These are phyloP conservation scores for Suillus ampliporus DNA, from an alignment of 768 basidiomycete species.

Conservation along the genomic window DNA sequence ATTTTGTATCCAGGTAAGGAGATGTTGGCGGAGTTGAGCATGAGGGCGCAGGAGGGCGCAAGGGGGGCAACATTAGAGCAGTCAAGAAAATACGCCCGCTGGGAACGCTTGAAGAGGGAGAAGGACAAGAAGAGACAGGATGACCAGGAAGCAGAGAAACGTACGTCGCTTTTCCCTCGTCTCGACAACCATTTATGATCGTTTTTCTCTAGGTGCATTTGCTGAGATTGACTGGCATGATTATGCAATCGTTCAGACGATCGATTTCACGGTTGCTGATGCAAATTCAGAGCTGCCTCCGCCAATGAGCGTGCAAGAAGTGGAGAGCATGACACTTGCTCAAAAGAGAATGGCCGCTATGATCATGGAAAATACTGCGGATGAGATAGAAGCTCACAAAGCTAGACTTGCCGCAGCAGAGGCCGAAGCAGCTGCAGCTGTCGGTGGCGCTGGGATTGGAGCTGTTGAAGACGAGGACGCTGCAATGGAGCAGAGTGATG, in stretches of 20 bases:
- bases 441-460: constrained; percentile 61
- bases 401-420: constrained; percentile 85
- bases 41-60: constrained; percentile 64
- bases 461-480: constrained; percentile 60
- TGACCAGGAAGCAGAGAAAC: constrained; percentile 89
- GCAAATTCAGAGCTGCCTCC: constrained; percentile 89
- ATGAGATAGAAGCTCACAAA: constrained; percentile 83
- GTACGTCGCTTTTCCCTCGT: constrained; percentile 50
- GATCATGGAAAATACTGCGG: constrained; percentile 95
- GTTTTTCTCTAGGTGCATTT: constrained; percentile 71
- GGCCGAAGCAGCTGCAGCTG: constrained; percentile 83
- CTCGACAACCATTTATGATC: background rate
- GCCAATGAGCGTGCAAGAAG: constrained; percentile 95
- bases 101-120: constrained; percentile 85
- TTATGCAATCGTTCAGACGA: constrained; percentile 96
- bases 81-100: constrained; percentile 80
- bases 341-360: constrained; percentile 98
- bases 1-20: constrained; percentile 85
- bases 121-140: constrained; percentile 87
- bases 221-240: constrained; percentile 99
- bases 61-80: constrained; percentile 82
- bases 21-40: constrained; percentile 73
- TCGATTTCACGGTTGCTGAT: constrained; percentile 95
- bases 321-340: constrained; percentile 94
- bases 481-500: constrained; percentile 82